phyloP scores from a whole-genome alignment of 73 alveolate genomes.

The Paramecium primaurelia region DNA sequence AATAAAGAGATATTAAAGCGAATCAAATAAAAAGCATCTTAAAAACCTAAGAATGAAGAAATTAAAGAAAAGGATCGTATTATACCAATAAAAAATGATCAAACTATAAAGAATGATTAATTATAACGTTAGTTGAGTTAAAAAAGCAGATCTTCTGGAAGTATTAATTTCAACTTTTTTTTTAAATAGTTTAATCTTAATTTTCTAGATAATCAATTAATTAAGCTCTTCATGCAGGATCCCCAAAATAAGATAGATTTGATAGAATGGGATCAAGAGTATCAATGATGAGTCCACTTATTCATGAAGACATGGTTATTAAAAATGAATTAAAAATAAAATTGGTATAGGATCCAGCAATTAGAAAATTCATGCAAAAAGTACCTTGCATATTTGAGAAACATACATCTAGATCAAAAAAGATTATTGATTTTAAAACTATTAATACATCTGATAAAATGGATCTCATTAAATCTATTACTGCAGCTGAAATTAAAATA shows the following conservation, averaged over 20 bases:
- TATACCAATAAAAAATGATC: not conserved
- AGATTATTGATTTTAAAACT: not conserved
- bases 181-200: not conserved
- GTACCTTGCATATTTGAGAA: not conserved
- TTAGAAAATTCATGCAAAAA: not conserved
- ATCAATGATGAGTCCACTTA: constrained; percentile 25
- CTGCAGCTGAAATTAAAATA: not conserved
- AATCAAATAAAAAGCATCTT: not conserved
- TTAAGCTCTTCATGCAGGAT: not conserved
- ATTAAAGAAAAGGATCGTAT: not conserved
- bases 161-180: not conserved
- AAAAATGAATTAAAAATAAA: not conserved
- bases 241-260: not conserved
- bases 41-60: not conserved
- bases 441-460: not conserved
- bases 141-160: not conserved
- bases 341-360: not conserved
- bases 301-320: not conserved
- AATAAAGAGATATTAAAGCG: not conserved
- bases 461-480: not conserved
- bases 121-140: not conserved
- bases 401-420: not conserved
- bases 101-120: not conserved
- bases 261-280: not conserved
- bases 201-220: not conserved